Evolutionary conservation across 345 rosid species (phyloP).

Genomic region (Melaleuca quinquenervia): DNA sequence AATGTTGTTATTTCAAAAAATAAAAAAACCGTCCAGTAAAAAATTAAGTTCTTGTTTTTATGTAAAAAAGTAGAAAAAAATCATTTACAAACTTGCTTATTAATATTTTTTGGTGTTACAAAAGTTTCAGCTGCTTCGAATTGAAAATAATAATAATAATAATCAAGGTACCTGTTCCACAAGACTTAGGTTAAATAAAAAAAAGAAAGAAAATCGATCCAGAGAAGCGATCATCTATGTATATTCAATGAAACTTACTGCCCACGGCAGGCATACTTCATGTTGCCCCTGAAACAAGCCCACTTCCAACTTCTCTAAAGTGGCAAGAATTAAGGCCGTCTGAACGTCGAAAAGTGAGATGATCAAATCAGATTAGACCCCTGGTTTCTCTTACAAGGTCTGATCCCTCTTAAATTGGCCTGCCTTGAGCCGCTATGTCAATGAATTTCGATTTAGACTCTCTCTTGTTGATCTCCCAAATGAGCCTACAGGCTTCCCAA

Average conservation of each 20-base stretch:
- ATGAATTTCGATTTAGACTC: not conserved
- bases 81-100: not conserved
- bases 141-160: not conserved
- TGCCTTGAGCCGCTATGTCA: not conserved
- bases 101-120: not conserved
- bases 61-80: no score
- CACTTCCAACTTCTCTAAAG: not conserved
- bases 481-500: accelerated
- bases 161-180: not conserved
- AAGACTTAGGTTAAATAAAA: not conserved
- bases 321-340: not conserved
- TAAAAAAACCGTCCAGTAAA: no score
- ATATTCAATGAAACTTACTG: not conserved
- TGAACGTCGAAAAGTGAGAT: not conserved
- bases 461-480: not conserved
- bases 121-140: not conserved
- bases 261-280: not conserved
- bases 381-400: not conserved
- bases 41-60: no score
- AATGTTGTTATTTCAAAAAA: no score
- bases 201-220: not conserved
- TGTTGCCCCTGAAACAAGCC: not conserved
- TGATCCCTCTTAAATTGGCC: not conserved
- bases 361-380: not conserved
- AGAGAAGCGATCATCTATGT: not conserved